Evolutionary conservation across 305 asterid genomes (phyloP).

Genomic region (Andrographis paniculata): DNA sequence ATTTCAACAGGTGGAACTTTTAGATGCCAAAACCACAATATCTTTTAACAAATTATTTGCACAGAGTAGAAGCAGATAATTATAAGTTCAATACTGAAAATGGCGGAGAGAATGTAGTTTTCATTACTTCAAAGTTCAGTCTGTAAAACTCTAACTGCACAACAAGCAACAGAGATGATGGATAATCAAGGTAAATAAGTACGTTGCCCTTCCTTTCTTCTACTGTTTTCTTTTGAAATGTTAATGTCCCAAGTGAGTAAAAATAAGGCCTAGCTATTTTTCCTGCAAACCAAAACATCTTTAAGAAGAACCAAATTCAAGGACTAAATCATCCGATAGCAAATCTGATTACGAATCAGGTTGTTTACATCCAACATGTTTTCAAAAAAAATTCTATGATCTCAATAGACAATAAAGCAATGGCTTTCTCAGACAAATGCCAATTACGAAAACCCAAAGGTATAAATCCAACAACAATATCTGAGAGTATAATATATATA

Average conservation of each 20-base stretch:
- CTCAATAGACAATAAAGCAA: slow-evolving; percentile 8
- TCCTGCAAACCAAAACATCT: slow-evolving; percentile 5
- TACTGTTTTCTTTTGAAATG: slow-evolving; percentile 3
- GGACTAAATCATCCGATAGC: too few species aligned
- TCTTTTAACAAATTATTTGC: background rate
- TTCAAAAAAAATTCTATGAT: background rate
- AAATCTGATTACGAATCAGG: slow-evolving; percentile 7
- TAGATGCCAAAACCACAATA: background rate
- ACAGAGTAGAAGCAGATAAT: background rate
- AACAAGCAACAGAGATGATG: background rate
- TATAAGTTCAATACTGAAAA: slow-evolving; percentile 3
- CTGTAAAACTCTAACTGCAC: background rate
- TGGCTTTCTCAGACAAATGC: slow-evolving; percentile 3
- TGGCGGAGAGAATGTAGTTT: background rate
- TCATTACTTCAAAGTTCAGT: background rate
- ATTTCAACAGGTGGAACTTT: background rate
- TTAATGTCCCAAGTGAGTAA: background rate
- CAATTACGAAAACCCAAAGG: slow-evolving; percentile 5
- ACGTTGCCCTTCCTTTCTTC: slow-evolving; percentile 1
- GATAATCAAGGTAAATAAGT: slow-evolving; percentile 3
- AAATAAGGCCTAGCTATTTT: slow-evolving; percentile 2
- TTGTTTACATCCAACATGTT: too few species aligned
- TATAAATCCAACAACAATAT: slow-evolving; percentile 2
- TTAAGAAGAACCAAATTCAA: background rate
- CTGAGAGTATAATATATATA: background rate